Base-by-base conservation (phyloP, 2,329 filamentous ascomycete species). In the Magnaporthiopsis rhizophila region DNA sequence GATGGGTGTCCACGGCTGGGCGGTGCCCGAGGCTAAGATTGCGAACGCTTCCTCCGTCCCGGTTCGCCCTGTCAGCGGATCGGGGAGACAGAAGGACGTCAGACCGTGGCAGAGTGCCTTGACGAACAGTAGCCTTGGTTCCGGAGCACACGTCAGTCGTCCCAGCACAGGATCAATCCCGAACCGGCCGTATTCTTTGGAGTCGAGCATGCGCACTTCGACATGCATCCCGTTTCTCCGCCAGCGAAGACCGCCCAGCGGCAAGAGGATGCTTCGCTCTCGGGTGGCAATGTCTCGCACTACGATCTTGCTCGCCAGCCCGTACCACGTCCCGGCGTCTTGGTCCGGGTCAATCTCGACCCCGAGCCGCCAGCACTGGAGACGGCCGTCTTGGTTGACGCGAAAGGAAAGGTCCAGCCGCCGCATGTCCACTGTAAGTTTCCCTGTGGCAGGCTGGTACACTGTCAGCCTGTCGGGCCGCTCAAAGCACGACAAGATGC, bases 1-100 rank as follows among this genome's bases (percentile, higher is more conserved):
- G 3, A 81, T 58, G 0, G 77, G 73, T 0, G 64, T 69, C 81
- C 81, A 85, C 0, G 83, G 82, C 38, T 83, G 81, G 45, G 79
- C 81, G 2, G 73, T 72, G 0, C 80, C 83, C 0, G 84, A 83
- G 2, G 72, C 68, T 0, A 89, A 72, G 36, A 77, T 79, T 2
- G 77, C 72, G 0, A 86, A 65, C 0, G 85, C 81, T 71, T 89
- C 86, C 69, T 90, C 87, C 0, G 79, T 81, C 0, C 88, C 88
- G 0, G 85, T 89, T 0, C 80, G 76, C 0, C 78, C 74, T 0
- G 86, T 89, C 0, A 90, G 75, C 0, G 76, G 73, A 69, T 90
- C 88, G 0, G 83, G 80, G 0, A 89, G 50, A 0, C 80, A 68
- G 38, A 81, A 84, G 0, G 86, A 87, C 0, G 87, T 90, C 4